Base-by-base conservation (phyloP, 208 protist species). In the Crithidia thermophila region DNA sequence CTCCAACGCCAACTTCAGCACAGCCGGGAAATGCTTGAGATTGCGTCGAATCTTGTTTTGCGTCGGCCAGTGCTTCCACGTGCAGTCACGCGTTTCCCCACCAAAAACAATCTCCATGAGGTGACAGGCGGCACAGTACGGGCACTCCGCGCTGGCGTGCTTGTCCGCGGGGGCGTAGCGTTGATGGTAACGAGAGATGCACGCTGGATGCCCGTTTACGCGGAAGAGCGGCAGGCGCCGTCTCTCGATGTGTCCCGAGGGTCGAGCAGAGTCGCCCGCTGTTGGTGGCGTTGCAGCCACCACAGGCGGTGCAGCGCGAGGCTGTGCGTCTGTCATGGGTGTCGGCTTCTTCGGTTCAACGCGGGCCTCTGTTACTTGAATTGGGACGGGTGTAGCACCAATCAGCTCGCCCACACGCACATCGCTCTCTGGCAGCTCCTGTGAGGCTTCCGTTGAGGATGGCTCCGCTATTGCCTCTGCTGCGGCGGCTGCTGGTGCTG, bases 101-200 rank as follows among this genome's bases (percentile, higher is more conserved):
- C 84, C 78, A 65, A 94, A 94, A 46, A 94, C 31, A 14, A 79
- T 67, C 47, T 94, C 87, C 73, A 94, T 79, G 58, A 90, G 55
- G 66, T 94, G 87, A 42, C 87, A 94, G 25, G 77, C 70, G 3
- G 79, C 70, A 50, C 87, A 94, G 64, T 87, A 91, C 1, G 33
- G 70, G 66, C 87, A 94, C 51, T 71, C 64, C 4, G 49, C 34
- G 37, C 81, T 86, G 3, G 83, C 86, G 59, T 83, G 80, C 34
- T 73, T 81, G 25, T 68, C 31, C 3, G 67, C 27, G 9, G 62
- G 70, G 25, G 75, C 77, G 70, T 87, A 94, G 27, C 61, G 56
- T 4, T 37, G 25, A 72, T 94, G 87, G 51, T 84, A 94, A 52
- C 78, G 80, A 10, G 84, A 91, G 23, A 36, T 50, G 52, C 87